Evolutionary conservation across 805 yeast species (phyloP).

Genomic region (Candida chilensis): DNA sequence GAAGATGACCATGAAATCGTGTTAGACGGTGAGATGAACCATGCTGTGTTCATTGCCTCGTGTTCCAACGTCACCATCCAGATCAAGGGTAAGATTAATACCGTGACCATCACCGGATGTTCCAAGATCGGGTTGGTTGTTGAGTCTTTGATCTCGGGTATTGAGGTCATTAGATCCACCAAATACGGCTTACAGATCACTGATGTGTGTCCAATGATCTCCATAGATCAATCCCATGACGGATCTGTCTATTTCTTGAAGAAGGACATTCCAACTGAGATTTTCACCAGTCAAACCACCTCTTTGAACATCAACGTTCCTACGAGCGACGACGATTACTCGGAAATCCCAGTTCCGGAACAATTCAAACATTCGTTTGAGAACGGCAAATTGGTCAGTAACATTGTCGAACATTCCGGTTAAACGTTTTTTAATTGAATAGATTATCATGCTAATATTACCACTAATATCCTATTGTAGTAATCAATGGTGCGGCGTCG

Average conservation of each 20-base stretch:
- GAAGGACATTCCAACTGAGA: conserved; percentile 63
- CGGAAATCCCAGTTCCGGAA: conserved; percentile 83
- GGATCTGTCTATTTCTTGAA: conserved; percentile 74
- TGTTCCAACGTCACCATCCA: conserved; percentile 69
- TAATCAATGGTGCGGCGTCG: too few relatives aligned
- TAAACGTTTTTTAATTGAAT: too few relatives aligned
- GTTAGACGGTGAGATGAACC: conserved; percentile 76
- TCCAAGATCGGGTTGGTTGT: conserved; percentile 67
- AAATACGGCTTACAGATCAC: conserved; percentile 81
- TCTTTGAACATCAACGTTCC: conserved; percentile 83
- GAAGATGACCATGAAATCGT: conserved; percentile 53
- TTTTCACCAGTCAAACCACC: conserved; percentile 80
- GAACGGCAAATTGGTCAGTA: conserved; percentile 53
- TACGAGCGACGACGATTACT: conserved; percentile 60
- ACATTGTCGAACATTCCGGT: conserved; percentile 79
- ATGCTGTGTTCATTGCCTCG: conserved; percentile 82
- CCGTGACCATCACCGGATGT: conserved; percentile 72
- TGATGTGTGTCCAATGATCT: conserved; percentile 75
- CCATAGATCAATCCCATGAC: conserved; percentile 82
- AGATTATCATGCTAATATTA: too few relatives aligned
- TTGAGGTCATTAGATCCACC: conserved; percentile 76
- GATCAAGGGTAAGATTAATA: conserved; percentile 85
- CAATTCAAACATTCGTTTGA: conserved; percentile 71
- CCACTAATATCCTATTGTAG: too few relatives aligned
- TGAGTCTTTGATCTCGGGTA: conserved; percentile 79